A percentile compares a stretch with the other conserved stretches of the same genome.
phyloP scores from a whole-genome alignment of 345 rosid species.

The Psidium friedrichsthalianum region DNA sequence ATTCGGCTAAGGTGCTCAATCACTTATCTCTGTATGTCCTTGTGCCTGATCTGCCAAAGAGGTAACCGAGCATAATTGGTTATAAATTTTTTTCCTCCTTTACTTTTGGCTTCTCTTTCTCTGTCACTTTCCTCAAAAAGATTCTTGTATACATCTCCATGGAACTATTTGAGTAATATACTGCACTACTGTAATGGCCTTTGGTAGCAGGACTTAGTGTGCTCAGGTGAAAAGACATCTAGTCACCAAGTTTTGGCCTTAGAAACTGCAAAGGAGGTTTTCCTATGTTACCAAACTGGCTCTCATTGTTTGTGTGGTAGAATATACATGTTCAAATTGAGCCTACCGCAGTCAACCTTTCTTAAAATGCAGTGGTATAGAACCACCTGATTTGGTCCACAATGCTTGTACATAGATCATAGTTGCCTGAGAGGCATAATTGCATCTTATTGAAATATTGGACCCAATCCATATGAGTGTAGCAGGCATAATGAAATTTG shows the following conservation, averaged over 20 bases:
- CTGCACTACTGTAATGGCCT: background rate
- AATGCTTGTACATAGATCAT: background rate
- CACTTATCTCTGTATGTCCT: conserved; percentile 60
- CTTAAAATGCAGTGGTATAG: background rate
- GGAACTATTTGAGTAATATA: background rate
- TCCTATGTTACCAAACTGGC: background rate
- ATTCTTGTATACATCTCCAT: background rate
- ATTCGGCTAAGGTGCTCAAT: conserved; percentile 20
- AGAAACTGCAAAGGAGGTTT: background rate
- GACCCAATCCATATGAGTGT: background rate
- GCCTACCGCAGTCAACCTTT: background rate
- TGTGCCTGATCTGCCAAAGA: conserved; percentile 87
- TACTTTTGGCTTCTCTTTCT: background rate
- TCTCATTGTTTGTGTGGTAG: background rate
- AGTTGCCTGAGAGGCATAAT: background rate
- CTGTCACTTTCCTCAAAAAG: background rate
- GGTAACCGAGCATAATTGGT: conserved; percentile 24
- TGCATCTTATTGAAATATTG: background rate
- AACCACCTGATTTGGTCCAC: background rate
- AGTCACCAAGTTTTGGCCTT: background rate
- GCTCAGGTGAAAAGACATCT: background rate
- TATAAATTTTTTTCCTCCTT: background rate
- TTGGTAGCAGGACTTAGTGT: background rate
- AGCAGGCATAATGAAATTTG: background rate
- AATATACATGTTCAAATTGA: background rate